Base-by-base conservation (phyloP, 2,329 filamentous ascomycete species). In the Penicillium carneum region DNA sequence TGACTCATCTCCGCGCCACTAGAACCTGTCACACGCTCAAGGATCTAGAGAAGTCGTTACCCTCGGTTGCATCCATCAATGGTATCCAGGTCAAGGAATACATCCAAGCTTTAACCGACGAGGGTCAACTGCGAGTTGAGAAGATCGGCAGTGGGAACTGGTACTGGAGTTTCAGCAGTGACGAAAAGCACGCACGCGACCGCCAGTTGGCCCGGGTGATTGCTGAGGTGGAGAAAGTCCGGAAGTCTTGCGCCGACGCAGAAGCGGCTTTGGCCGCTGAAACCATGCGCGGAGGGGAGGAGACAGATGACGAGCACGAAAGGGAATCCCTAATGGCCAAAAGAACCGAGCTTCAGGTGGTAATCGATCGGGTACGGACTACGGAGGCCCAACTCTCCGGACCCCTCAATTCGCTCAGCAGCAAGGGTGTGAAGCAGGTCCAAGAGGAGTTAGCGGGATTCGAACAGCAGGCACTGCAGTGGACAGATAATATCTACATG, bases 61-160 rank as follows among this genome's bases (percentile, higher is more conserved):
- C 86, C 1, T 79, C 82, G 1, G 82, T 88, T 47, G 86, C 85
- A 6, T 86, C 85, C 10, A 87, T 90, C 78, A 87, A 86, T 67
- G 80, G 83, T 64, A 88, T 90, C 83, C 86, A 88, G 71, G 86
- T 88, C 47, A 89, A 88, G 74, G 88, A 90, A 69, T 88, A 87
- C 70, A 78, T 90, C 18, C 86, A 88, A 72, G 79, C 82, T 4
- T 81, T 90, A 20, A 78, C 81, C 9, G 86, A 89, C 69, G 88
- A 90, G 59, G 81, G 81, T 68, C 82, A 84, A 68, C 84, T 90
- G 63, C 83, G 83, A 18, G 84, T 88, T 31, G 88, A 90, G 77
- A 90, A 90, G 74, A 90, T 90, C 68, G 88, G 88, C 45, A 88
- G 83, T 64, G 87, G 87, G 31, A 90, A 90, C 73, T 90, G 88